Base-by-base conservation (phyloP, 192 early-diverging fungal genomes). In the Spinellus fusiger region DNA sequence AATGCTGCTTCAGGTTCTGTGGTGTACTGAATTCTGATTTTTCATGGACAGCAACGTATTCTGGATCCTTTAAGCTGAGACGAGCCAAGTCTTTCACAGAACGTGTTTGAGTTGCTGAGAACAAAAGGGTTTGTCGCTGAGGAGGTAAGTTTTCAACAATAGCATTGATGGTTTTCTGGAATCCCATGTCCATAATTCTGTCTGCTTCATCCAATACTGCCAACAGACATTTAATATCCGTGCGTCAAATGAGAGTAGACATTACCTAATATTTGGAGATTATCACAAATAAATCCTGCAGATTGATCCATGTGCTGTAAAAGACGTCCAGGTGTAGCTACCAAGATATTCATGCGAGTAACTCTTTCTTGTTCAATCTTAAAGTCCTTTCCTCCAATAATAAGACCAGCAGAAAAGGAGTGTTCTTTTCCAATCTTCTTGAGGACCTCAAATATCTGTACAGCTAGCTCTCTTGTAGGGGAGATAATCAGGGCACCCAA, bases 61-160 rank as follows among this genome's bases (percentile, higher is more conserved):
- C 94, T 23, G 96, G 93, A 51, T 93, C 81, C 73, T 82, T 82
- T 40, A 98, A 71, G 67, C 89, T 92, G 23, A 99, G 78, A 15
- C 96, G 74, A 5, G 94, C 95, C 55, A 99, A 67, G 73, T 99
- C 96, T 67, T 87, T 89, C 31, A 99, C 93, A 27, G 90, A 91
- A 50, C 94, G 94, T 13, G 96, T 98, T 79, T 98, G 95, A 9
- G 96, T 99, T 5, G 96, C 96, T 35, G 94, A 96, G 58, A 99
- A 99, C 48, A 99, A 72, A 62, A 98, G 78, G 2, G 96, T 99
- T 64, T 95, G 94, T 27, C 96, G 78, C 27, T 89, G 73, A 28
- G 68, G 80, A 15, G 95, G 94, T 69, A 99, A 68, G 58, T 90
- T 90, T 49, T 80, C 86, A 12, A 93, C 75, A 53, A 93, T 89